These are phyloP conservation scores for Microdochium trichocladiopsis DNA, from an alignment of 2,329 filamentous ascomycete genomes.

Conservation along the genomic window DNA sequence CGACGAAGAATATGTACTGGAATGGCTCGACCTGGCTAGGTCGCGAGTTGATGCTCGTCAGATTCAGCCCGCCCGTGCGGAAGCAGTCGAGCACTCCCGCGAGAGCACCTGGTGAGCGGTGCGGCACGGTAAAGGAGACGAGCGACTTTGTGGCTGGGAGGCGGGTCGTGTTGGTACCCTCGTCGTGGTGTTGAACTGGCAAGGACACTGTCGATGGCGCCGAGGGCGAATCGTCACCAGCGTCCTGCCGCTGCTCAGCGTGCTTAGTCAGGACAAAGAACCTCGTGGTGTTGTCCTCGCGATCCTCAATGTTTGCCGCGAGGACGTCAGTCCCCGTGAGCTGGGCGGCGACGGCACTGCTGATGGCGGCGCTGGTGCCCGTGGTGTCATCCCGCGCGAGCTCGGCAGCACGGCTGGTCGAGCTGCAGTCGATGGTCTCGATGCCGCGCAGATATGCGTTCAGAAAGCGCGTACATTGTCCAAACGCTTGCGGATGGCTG, in stretches of 20 bases:
- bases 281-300: slow-evolving; percentile 68
- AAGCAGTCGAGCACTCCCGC: slow-evolving; percentile 78
- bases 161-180: background rate
- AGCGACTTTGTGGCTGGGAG: slow-evolving; percentile 54
- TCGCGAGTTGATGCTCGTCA: slow-evolving; percentile 85
- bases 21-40: slow-evolving; percentile 59
- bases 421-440: slow-evolving; percentile 78
- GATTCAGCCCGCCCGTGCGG: slow-evolving; percentile 62
- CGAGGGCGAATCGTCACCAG: background rate
- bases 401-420: slow-evolving; percentile 76
- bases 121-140: slow-evolving; percentile 76
- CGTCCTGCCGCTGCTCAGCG: background rate
- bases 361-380: slow-evolving; percentile 68
- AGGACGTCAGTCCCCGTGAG: slow-evolving; percentile 63
- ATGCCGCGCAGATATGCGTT: slow-evolving; percentile 59
- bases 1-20: slow-evolving; percentile 93
- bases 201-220: background rate
- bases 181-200: slow-evolving; percentile 12
- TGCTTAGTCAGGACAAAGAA: slow-evolving; percentile 59
- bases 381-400: slow-evolving; percentile 55
- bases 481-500: slow-evolving; percentile 92
- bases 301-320: slow-evolving; percentile 63
- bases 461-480: slow-evolving; percentile 78
- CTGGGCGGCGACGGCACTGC: slow-evolving; percentile 65
- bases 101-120: slow-evolving; percentile 71